A percentile compares a stretch with the other conserved stretches of the same genome.
Conservation (phyloP, 164 flowering plant genomes). For the Vitis amurensis region DNA sequence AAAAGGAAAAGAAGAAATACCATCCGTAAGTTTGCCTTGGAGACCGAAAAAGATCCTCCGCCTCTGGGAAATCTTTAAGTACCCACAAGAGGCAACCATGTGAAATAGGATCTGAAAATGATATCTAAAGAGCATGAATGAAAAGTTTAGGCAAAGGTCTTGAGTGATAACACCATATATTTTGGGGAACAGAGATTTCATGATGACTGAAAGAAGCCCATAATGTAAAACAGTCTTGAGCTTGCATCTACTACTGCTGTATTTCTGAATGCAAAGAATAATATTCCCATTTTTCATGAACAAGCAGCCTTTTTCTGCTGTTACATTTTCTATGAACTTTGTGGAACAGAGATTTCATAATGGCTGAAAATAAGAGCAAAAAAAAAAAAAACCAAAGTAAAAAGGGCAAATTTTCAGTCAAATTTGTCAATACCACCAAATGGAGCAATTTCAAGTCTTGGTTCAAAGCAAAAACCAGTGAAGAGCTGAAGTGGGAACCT, state of each 20-base stretch:
- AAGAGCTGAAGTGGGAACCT: conserved; percentile 91
- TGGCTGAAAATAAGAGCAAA: neutral
- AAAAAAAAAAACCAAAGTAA: neutral
- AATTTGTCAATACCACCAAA: conserved; percentile 7
- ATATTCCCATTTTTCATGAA: conserved; percentile 13
- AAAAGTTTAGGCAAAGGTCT: neutral
- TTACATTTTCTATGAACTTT: conserved; percentile 18
- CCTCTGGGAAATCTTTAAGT: neutral
- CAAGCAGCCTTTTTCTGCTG: conserved; percentile 14
- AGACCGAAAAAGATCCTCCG: neutral
- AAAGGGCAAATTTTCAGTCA: neutral
- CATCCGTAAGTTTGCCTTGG: neutral
- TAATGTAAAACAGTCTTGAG: neutral
- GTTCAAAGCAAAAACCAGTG: conserved; percentile 90
- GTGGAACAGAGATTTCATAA: conserved; percentile 7
- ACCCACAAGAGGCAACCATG: neutral
- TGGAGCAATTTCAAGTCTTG: conserved; percentile 74
- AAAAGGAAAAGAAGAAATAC: neutral
- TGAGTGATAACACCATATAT: neutral
- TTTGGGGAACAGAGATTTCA: neutral
- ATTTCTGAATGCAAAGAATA: conserved; percentile 20
- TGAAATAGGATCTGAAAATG: neutral
- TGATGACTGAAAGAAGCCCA: neutral
- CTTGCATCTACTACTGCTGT: neutral
- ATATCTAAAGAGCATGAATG: too few relatives aligned